Evolutionary conservation across 148 eudicot genomes (phyloP), one percentile per base, ranked within the genome.

Genomic region (Rhododendron ferrugineum): DNA sequence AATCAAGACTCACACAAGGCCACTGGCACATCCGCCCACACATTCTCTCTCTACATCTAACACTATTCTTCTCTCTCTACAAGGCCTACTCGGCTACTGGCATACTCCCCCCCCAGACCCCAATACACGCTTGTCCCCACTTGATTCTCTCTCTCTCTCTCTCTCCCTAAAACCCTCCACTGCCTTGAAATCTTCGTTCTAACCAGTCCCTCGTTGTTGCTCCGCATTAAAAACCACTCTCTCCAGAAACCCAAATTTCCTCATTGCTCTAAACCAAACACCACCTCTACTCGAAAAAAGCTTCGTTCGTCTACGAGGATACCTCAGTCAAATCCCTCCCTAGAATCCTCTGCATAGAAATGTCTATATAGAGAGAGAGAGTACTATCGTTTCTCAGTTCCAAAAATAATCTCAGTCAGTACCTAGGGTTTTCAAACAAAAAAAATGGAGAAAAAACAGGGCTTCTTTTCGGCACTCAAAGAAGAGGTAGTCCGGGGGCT

Each of bases 401-500:
- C 26, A 60, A 62, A 82, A 28, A 64, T 28, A 46, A 16, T 1
- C 60, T 54, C 23, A 54, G 22, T 47, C 37, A 18, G 6, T 11
- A 26, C 28, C 11, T 42, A 37, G 22, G 46, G 52, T 34, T 50
- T 26, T 37, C 54, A 20, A 32, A 3, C 4, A 52, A 82, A 23
- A 36, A 22, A 37, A 85, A 94, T 92, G 98, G 95, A 95, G 88
- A 90, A 76, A 46, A 95, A 93, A 54, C 95, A 92, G 75, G 95
- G 96, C 6, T 95, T 95, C 86, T 95, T 95, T 79, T 89, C 98
- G 10, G 91, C 95, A 3, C 80, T 95, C 3, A 95, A 95, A 60
- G 93, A 93, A 0, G 98, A 94, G 40, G 95, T 96, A 0, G 92
- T 96, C 7, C 80, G 98, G 7, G 96, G 98, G 0, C 85, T 96